A percentile compares a stretch with the other conserved stretches of the same genome.
These are phyloP conservation scores for Candida manassasensis DNA, from an alignment of 805 yeast genomes.

Conservation along the genomic window DNA sequence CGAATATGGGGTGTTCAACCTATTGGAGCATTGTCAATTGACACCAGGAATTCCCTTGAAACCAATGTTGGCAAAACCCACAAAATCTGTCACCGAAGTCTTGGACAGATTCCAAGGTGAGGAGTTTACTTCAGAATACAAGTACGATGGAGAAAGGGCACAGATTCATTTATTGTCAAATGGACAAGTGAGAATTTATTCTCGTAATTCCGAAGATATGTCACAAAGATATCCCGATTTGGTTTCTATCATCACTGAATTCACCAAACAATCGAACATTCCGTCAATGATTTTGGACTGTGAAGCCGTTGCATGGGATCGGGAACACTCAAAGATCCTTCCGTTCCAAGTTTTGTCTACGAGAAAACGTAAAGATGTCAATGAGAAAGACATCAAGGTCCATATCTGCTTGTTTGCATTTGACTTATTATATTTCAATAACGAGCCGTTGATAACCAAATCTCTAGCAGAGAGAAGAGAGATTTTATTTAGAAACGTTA, in stretches of 20 bases:
- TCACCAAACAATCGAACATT: conserved; percentile 34
- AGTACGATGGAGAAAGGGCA: conserved; percentile 97
- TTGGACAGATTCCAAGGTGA: conserved; percentile 82
- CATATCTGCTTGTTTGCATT: conserved; percentile 90
- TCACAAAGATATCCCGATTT: conserved; percentile 93
- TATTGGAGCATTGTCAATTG: conserved; percentile 65
- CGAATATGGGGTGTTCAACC: conserved; percentile 59
- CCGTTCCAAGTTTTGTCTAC: conserved; percentile 94
- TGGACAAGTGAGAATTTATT: conserved; percentile 72
- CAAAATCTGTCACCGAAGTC: conserved; percentile 88
- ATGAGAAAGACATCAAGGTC: conserved; percentile 80
- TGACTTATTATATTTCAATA: conserved; percentile 75
- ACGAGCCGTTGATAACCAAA: conserved; percentile 60
- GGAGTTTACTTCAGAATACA: conserved; percentile 91
- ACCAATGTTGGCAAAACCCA: conserved; percentile 98
- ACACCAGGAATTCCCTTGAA: conserved; percentile 93
- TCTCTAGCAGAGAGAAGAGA: conserved; percentile 69
- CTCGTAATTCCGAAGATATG: conserved; percentile 97
- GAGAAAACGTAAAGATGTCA: conserved; percentile 89
- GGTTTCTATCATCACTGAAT: conserved; percentile 59
- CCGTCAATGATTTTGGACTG: conserved; percentile 77
- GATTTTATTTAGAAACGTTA: conserved; percentile 51
- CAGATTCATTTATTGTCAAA: conserved; percentile 74
- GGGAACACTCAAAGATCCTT: conserved; percentile 66
- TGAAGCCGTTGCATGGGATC: conserved; percentile 98